Base-by-base conservation (phyloP, 2,329 filamentous ascomycete genomes). In the Lecanosticta acicola region DNA sequence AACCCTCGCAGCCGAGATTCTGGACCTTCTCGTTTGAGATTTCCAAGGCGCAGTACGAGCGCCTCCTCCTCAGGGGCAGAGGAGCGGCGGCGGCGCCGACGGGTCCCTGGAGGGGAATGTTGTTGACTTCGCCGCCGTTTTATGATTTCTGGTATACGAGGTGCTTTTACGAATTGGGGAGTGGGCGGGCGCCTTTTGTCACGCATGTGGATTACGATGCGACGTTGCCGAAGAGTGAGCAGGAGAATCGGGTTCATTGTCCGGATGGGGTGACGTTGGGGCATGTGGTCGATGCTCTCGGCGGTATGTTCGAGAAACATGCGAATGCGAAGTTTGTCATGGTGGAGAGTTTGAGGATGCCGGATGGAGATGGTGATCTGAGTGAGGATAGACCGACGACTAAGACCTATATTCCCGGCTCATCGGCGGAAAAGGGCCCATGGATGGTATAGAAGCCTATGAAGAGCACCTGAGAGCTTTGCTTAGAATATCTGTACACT, bases 271-370 rank as follows among this genome's bases (percentile, higher is more conserved):
- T 57, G 16, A 57, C 48, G 32, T 29, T 59, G 16, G 53, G 56
- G 1, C 40, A 48, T 38, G 14, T 59, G 26, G 46, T 51, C 3
- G 54, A 57, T 51, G 54, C 53, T 26, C 41, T 50, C 3, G 39
- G 18, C 26, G 50, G 53, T 32, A 64, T 62, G 57, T 72, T 57
- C 26, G 43, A 48, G 32, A 42, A 33, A 18, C 32, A 48, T 34
- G 24, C 29, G 5, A 32, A 42, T 26, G 53, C 55, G 13, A 52
- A 45, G 41, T 58, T 55, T 34, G 48, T 53, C 2, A 42, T 55
- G 49, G 41, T 56, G 29, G 53, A 58, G 49, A 58, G 53, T 48
- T 18, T 58, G 41, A 46, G 49, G 16, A 32, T 40, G 32, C 41
- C 38, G 9, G 14, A 7, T 3, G 35, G 5, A 4, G 20, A 13